phyloP scores from a whole-genome alignment of 106 monocot genomes.

The Platanthera guangdongensis region DNA sequence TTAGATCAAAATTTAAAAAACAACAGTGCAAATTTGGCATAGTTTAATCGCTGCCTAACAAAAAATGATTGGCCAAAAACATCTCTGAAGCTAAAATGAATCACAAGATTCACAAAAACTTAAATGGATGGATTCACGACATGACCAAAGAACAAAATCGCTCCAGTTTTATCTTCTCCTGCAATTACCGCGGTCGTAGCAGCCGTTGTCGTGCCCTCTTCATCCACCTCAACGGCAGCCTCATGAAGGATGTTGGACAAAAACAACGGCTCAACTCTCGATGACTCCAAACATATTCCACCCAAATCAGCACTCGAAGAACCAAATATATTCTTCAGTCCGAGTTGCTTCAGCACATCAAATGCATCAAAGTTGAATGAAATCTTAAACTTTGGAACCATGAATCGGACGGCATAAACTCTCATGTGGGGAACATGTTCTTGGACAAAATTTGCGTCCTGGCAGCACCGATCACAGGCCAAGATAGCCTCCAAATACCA shows the following conservation, averaged over 20 bases:
- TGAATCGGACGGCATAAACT: slow-evolving; percentile 9
- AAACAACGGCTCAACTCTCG: not conserved
- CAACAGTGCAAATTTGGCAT: too few relatives aligned
- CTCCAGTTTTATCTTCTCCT: slow-evolving; percentile 13
- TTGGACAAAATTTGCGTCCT: slow-evolving; percentile 17
- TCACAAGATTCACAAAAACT: too few relatives aligned
- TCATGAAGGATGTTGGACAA: slow-evolving; percentile 21
- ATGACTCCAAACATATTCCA: slow-evolving; percentile 5
- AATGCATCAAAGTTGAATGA: slow-evolving; percentile 17
- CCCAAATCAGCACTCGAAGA: slow-evolving; percentile 8
- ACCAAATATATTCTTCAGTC: slow-evolving; percentile 11
- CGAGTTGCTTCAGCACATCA: not conserved
- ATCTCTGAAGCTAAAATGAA: too few relatives aligned
- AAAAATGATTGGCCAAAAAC: too few relatives aligned
- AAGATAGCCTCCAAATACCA: too few relatives aligned
- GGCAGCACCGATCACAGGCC: too few relatives aligned
- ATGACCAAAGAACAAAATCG: slow-evolving; percentile 18
- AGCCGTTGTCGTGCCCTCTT: slow-evolving; percentile 20
- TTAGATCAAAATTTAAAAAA: too few relatives aligned
- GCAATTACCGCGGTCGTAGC: slow-evolving; percentile 8
- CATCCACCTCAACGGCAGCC: slow-evolving; percentile 20
- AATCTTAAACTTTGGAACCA: slow-evolving; percentile 35
- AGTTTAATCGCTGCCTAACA: too few relatives aligned
- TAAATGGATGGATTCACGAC: slow-evolving; percentile 4
- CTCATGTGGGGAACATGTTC: not conserved